Evolutionary conservation across 768 basidiomycete genomes (phyloP).

Genomic region (Suillus sp.): DNA sequence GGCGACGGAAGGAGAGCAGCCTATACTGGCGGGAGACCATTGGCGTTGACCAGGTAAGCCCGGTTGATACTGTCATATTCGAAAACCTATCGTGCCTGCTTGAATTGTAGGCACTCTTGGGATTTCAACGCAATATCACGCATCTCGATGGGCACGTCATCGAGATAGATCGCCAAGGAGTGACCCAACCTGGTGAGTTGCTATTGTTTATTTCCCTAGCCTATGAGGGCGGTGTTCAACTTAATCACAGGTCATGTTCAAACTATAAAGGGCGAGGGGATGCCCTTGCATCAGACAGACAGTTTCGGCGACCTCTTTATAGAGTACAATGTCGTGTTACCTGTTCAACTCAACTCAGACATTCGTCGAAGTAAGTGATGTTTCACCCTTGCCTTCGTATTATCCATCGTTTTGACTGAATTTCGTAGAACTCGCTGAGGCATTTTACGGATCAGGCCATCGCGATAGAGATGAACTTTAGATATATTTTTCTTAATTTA

Average conservation of each 20-base stretch:
- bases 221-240: not conserved
- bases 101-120: slow-evolving; percentile 77
- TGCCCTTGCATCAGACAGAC: slow-evolving; percentile 68
- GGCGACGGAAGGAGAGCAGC: slow-evolving; percentile 86
- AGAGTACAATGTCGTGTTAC: slow-evolving; percentile 92
- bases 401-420: slow-evolving; percentile 8
- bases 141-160: slow-evolving; percentile 89
- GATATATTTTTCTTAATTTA: slow-evolving; percentile 5
- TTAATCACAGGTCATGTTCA: slow-evolving; percentile 72
- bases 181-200: slow-evolving; percentile 86
- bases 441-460: slow-evolving; percentile 45
- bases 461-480: slow-evolving; percentile 44
- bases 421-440: slow-evolving; percentile 54
- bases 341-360: slow-evolving; percentile 65
- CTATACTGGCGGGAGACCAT: slow-evolving; percentile 93
- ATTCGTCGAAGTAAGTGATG: slow-evolving; percentile 71
- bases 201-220: not conserved
- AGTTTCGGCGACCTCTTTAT: slow-evolving; percentile 83
- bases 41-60: slow-evolving; percentile 77
- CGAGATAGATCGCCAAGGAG: slow-evolving; percentile 66
- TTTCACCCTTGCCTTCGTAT: not conserved
- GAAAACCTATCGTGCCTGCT: not conserved
- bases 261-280: slow-evolving; percentile 83
- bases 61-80: not conserved
- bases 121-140: slow-evolving; percentile 90